Evolutionary conservation across 2,329 filamentous ascomycete genomes (phyloP).

Genomic region (Remersonia thermophila): DNA sequence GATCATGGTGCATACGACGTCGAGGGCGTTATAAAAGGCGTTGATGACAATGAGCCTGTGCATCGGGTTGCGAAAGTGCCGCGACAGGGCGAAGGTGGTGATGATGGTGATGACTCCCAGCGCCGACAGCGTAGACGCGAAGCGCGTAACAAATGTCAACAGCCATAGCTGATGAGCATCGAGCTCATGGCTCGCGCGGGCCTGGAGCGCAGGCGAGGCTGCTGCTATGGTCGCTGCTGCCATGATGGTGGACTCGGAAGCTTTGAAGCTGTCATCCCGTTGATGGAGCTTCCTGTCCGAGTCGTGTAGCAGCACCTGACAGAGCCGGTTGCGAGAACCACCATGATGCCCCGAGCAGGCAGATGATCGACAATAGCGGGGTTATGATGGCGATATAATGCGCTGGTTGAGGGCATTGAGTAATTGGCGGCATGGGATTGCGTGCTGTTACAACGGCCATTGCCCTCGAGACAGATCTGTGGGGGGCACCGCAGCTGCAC

Average conservation of each 20-base stretch:
- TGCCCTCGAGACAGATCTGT: too few species aligned
- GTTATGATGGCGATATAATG: too few species aligned
- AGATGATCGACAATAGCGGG: too few species aligned
- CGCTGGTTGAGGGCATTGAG: too few species aligned
- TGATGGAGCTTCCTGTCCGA: neutral
- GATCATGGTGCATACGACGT: slow-evolving; percentile 27
- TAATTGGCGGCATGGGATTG: too few species aligned
- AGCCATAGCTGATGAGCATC: slow-evolving; percentile 16
- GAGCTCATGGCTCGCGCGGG: neutral
- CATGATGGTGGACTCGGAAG: neutral
- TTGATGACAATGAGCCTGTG: slow-evolving; percentile 28
- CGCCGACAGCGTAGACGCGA: slow-evolving; percentile 22
- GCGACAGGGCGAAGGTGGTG: slow-evolving; percentile 20
- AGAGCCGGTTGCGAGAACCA: too few species aligned
- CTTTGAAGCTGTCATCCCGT: neutral
- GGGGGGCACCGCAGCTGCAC: too few species aligned
- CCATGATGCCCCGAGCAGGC: too few species aligned
- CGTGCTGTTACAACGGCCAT: too few species aligned
- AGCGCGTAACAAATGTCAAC: slow-evolving; percentile 21
- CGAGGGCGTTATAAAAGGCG: slow-evolving; percentile 25
- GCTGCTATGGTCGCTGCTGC: too few species aligned
- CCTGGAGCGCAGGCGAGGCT: too few species aligned
- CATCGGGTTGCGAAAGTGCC: slow-evolving; percentile 26
- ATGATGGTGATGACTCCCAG: slow-evolving; percentile 25
- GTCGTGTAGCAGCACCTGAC: neutral